Percentiles rank a stretch among this genome's conserved stretches.
Evolutionary conservation across 208 protist species (phyloP).

Genomic region (Leishmania arabica): DNA sequence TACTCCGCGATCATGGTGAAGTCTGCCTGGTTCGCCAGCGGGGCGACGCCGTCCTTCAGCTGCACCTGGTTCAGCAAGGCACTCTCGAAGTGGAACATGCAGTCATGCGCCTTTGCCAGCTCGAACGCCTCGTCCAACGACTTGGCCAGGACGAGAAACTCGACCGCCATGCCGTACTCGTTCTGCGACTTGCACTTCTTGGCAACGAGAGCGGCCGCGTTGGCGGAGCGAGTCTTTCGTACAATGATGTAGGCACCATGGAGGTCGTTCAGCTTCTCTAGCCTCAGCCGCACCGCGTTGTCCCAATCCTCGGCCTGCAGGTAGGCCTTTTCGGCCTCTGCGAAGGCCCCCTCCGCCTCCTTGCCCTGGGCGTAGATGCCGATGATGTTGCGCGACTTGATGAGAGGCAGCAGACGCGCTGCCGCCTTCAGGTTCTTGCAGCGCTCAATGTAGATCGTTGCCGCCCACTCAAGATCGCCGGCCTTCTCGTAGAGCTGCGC

Average conservation of each 20-base stretch:
- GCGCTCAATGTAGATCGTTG: constrained; percentile 93
- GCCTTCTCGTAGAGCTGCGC: constrained; percentile 95
- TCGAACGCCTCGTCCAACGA: constrained; percentile 93
- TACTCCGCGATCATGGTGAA: constrained; percentile 92
- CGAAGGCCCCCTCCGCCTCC: constrained; percentile 87
- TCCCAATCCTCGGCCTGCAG: constrained; percentile 94
- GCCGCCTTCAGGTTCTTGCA: constrained; percentile 93
- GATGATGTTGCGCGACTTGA: constrained; percentile 95
- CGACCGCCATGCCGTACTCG: constrained; percentile 92
- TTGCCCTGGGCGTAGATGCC: constrained; percentile 91
- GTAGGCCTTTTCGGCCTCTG: constrained; percentile 94
- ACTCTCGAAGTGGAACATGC: constrained; percentile 87
- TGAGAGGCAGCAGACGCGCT: constrained; percentile 79
- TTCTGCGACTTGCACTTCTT: constrained; percentile 86
- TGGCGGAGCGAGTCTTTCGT: constrained; percentile 88
- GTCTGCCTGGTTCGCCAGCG: constrained; percentile 59
- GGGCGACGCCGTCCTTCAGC: constrained; percentile 87
- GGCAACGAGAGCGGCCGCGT: constrained; percentile 93
- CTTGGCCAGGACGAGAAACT: constrained; percentile 97
- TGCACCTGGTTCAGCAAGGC: constrained; percentile 76
- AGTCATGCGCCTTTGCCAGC: constrained; percentile 88
- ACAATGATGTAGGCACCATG: constrained; percentile 96
- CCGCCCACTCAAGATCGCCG: constrained; percentile 90
- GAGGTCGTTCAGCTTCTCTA: constrained; percentile 94
- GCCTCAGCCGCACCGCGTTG: constrained; percentile 95